Base-by-base conservation (phyloP, 176 grass and related monocot species). In the Canna indica region DNA sequence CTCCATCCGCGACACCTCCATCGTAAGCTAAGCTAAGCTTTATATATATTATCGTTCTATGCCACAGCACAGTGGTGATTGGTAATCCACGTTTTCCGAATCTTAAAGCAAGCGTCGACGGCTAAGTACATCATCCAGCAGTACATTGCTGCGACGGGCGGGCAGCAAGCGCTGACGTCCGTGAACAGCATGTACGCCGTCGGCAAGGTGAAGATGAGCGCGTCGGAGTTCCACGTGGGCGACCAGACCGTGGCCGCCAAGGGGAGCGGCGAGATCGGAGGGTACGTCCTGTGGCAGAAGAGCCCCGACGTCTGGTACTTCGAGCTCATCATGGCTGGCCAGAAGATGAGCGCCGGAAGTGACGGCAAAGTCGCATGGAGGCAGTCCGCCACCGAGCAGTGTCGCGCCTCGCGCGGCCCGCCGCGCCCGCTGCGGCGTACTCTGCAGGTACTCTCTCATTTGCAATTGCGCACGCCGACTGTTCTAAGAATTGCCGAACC, bases 41-140 rank as follows among this genome's bases (percentile, higher is more conserved):
- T n/a, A n/a, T n/a, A n/a, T n/a, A n/a, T n/a, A n/a, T n/a, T n/a
- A n/a, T n/a, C n/a, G n/a, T n/a, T n/a, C n/a, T n/a, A n/a, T n/a
- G n/a, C n/a, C n/a, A n/a, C n/a, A n/a, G n/a, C n/a, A n/a, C n/a
- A n/a, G n/a, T n/a, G n/a, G n/a, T n/a, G n/a, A n/a, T n/a, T n/a
- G 17, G 0, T 26, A n/a, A 42, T 42, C 57, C n/a, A 36, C 38
- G 34, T 62, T 64, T 57, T 61, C 13, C 58, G 53, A 41, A 17
- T 68, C 56, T 30, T 38, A 69, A 83, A 99, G 94, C 94, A 93
- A 99, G 94, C 86, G 45, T 99, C 94, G 27, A 90, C 94, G 72
- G 89, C 89, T 29, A 99, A 90, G 84, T 99, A 99, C 82, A 99
- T 99, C 59, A 93, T 99, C 64, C 86, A 90, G 33, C 89, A 99